Percentiles rank a stretch among this genome's conserved stretches.
Conservation (phyloP, 768 basidiomycete genomes). For the Russula sp. region DNA sequence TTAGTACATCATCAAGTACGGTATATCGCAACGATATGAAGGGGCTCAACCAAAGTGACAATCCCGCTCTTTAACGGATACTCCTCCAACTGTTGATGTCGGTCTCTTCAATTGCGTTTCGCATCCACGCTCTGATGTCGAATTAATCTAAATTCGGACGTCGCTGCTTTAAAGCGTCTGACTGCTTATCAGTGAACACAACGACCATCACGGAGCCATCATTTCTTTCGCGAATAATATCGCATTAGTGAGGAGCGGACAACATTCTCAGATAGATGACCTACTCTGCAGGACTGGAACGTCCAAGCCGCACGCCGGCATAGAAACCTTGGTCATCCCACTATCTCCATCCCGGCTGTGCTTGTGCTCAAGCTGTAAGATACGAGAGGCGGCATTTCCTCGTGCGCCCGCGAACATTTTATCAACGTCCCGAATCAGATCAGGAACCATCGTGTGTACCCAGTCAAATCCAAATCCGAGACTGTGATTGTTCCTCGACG, state of each 20-base stretch:
- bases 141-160: background rate
- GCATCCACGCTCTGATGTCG: background rate
- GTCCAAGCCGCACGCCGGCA: background rate
- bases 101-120: too few relatives aligned
- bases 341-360: background rate
- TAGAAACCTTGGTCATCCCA: background rate
- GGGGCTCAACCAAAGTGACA: too few relatives aligned
- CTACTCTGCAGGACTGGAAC: background rate
- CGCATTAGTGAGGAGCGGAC: background rate
- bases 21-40: too few relatives aligned
- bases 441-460: conserved; percentile 12
- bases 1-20: too few relatives aligned
- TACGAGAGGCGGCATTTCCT: background rate
- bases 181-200: background rate
- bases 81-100: background rate
- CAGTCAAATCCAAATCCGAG: background rate
- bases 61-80: background rate
- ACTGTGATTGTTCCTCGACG: background rate
- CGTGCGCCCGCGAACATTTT: background rate
- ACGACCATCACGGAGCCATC: background rate
- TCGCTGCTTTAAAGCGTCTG: background rate
- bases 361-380: background rate
- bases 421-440: conserved; percentile 2
- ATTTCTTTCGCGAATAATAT: background rate
- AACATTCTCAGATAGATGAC: background rate